Percentiles rank a stretch among this genome's conserved stretches.
Conservation (phyloP, 768 basidiomycete genomes). For the Mycena vulgaris region DNA sequence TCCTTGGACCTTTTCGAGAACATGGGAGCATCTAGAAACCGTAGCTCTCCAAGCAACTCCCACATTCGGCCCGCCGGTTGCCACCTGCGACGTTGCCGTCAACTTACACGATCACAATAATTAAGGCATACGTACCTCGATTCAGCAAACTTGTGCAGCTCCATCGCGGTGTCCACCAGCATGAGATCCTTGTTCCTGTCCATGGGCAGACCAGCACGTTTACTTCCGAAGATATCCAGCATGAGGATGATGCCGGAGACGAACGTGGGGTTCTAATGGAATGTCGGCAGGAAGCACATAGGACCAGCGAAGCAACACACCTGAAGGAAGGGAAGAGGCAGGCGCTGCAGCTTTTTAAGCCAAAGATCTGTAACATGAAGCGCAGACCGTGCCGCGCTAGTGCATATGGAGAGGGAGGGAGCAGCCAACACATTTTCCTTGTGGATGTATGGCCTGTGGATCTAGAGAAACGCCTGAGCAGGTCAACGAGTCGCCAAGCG, state of each 20-base stretch:
- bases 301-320: neutral
- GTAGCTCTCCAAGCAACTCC: conserved; percentile 9
- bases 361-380: neutral
- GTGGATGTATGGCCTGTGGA: too few relatives aligned
- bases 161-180: conserved; percentile 15
- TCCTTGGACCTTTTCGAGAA: neutral
- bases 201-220: conserved; percentile 24
- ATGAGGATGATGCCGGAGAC: conserved; percentile 28
- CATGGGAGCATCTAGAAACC: neutral
- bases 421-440: too few relatives aligned
- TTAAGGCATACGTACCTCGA: conserved; percentile 4
- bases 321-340: too few relatives aligned
- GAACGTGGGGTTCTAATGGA: conserved; percentile 28
- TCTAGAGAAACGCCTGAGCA: conserved; percentile 4
- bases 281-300: neutral
- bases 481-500: neutral
- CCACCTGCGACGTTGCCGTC: neutral
- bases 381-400: too few relatives aligned
- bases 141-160: conserved; percentile 28
- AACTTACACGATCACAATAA: neutral
- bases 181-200: conserved; percentile 19
- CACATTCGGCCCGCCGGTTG: conserved; percentile 16
- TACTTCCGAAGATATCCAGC: conserved; percentile 21
- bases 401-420: too few relatives aligned
- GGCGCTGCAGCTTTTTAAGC: too few relatives aligned